Conservation (phyloP, 2,329 filamentous ascomycete genomes). For the Hypoxylon sp. region DNA sequence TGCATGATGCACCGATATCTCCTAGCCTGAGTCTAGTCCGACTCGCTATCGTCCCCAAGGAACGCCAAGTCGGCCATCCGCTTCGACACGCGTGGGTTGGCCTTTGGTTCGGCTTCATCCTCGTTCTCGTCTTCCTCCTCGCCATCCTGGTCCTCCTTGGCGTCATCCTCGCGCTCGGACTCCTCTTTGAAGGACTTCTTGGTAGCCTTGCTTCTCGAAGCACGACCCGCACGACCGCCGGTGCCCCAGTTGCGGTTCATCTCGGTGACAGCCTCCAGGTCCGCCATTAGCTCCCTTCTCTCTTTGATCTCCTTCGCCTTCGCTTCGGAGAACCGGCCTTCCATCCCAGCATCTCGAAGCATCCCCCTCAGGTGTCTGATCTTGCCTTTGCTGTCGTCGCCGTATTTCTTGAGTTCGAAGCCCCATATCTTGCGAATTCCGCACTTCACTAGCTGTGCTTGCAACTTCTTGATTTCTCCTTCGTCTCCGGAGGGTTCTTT, state of each 20-base stretch:
- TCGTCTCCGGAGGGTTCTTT: slow-evolving; percentile 66
- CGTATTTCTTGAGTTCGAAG: slow-evolving; percentile 79
- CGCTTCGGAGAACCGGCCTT: slow-evolving; percentile 83
- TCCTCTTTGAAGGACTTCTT: slow-evolving; percentile 50
- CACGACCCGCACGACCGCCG: slow-evolving; percentile 48
- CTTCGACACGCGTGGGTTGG: slow-evolving; percentile 52
- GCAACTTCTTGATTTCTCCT: slow-evolving; percentile 85
- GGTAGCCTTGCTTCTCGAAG: slow-evolving; percentile 53
- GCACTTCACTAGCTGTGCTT: slow-evolving; percentile 87
- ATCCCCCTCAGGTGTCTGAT: slow-evolving; percentile 81
- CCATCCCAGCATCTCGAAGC: slow-evolving; percentile 86
- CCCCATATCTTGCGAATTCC: slow-evolving; percentile 93
- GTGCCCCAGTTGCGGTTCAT: slow-evolving; percentile 81
- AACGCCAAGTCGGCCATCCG: slow-evolving; percentile 67
- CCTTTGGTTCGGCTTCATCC: slow-evolving; percentile 41
- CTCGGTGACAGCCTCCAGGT: slow-evolving; percentile 84
- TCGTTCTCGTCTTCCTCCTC: slow-evolving; percentile 43
- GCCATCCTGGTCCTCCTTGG: slow-evolving; percentile 48
- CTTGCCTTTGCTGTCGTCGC: slow-evolving; percentile 76
- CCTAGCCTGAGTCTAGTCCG: slow-evolving; percentile 56
- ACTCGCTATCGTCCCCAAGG: slow-evolving; percentile 73
- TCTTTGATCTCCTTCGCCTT: slow-evolving; percentile 90
- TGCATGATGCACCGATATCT: not conserved
- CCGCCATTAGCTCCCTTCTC: slow-evolving; percentile 80
- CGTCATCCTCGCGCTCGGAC: slow-evolving; percentile 46